Conservation (phyloP, 345 rosid species). For the Eucalyptus pumila region DNA sequence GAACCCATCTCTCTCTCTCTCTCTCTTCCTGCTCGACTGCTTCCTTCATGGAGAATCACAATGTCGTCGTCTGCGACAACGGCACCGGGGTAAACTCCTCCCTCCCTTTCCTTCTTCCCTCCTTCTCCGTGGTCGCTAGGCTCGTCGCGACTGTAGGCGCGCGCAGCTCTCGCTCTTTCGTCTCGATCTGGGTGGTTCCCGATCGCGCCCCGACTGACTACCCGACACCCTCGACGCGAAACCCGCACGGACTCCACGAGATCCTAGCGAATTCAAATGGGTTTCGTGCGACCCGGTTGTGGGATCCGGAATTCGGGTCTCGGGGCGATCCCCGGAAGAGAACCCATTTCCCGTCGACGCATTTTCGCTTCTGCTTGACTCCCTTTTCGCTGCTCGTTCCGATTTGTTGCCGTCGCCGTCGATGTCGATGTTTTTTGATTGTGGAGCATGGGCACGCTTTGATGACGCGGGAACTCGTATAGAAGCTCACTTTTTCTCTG, state of each 20-base stretch:
- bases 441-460: background rate
- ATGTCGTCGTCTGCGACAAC: constrained; percentile 90
- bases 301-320: background rate
- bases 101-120: background rate
- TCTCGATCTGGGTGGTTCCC: background rate
- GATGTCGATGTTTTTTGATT: background rate
- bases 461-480: background rate
- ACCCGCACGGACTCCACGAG: background rate
- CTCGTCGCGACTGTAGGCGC: background rate
- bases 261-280: background rate
- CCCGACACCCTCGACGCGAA: background rate
- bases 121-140: background rate
- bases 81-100: constrained; percentile 75
- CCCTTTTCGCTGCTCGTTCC: background rate
- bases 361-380: background rate
- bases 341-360: background rate
- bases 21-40: background rate
- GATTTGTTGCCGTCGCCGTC: background rate
- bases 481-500: background rate
- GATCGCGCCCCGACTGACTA: background rate
- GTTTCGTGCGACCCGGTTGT: background rate
- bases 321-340: background rate
- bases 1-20: background rate
- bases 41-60: constrained; percentile 51
- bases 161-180: background rate